These are phyloP conservation scores for Ilex paraguariensis DNA, from an alignment of 305 asterid genomes.

Conservation along the genomic window DNA sequence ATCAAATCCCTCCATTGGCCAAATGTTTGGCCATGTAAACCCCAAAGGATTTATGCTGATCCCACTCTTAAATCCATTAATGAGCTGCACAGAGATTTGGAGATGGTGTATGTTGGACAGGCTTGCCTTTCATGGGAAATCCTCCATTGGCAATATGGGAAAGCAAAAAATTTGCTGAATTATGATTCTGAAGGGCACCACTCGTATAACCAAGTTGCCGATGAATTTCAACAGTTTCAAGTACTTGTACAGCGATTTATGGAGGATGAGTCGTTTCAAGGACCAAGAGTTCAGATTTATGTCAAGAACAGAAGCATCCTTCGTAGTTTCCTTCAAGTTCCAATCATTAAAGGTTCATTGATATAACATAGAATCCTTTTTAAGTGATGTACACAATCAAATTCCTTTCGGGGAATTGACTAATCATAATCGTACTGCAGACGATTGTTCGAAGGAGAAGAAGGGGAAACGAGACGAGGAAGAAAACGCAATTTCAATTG, in stretches of 20 bases:
- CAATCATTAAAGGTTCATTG: conserved; percentile 54
- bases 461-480: conserved; percentile 37
- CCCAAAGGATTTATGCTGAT: conserved; percentile 54
- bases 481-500: conserved; percentile 37
- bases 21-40: conserved; percentile 39
- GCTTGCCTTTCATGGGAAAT: conserved; percentile 84
- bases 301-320: conserved; percentile 46
- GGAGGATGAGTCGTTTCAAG: conserved; percentile 76
- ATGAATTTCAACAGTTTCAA: conserved; percentile 76
- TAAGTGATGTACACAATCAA: neutral
- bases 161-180: conserved; percentile 39
- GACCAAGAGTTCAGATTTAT: conserved; percentile 52
- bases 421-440: conserved; percentile 26
- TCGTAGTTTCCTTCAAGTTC: conserved; percentile 70
- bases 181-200: conserved; percentile 30
- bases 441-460: conserved; percentile 48
- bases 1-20: conserved; percentile 27
- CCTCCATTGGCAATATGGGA: conserved; percentile 53
- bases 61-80: conserved; percentile 43
- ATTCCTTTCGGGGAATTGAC: neutral
- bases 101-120: conserved; percentile 72
- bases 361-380: neutral
- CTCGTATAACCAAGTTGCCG: conserved; percentile 59
- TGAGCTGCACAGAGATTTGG: conserved; percentile 58
- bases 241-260: conserved; percentile 69